Evolutionary conservation across 148 eudicot genomes (phyloP), one percentile per base, ranked within the genome.

Genomic region (Vaccinium myrtillus): DNA sequence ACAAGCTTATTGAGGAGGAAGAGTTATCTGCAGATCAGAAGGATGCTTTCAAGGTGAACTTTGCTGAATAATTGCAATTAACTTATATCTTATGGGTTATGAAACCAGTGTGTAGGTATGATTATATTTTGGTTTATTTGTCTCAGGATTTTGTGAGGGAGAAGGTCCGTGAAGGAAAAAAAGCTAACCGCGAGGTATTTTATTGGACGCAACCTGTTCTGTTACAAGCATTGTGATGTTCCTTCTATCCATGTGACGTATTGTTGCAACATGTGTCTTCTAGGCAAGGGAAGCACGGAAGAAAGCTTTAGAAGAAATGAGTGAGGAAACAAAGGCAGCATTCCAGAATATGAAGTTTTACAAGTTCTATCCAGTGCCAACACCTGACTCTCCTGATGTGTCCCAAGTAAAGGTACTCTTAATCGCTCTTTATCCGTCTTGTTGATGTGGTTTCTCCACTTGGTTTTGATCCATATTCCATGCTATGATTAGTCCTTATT

Each of bases 231-330:
- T 7, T 69, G 36, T 30, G 74, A 69, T 30, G 16, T 67, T 67
- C 27, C 15, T 19, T 36, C 0, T 30, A 18, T 49, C 18, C 43
- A 74, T 78, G 4, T 16, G 21, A 80, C 48, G 48, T 15, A 43
- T 53, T 77, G 71, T 73, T 77, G 63, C 65, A 81, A 82, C 5
- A 65, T 51, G 73, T 51, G n/a, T 83, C 81, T 69, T 80, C 32
- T 87, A 95, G 98, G 98, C 98, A 39, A 92, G 96, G 91, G 94
- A 93, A 88, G 98, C 98, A 69, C 90, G 99, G 81, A 93, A 79
- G 85, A 95, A 92, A 83, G 95, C 95, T 48, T 69, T 86, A 82
- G 98, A 90, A 83, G 98, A 94, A 54, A 91, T 97, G 98, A 94
- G 92, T 75, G 92, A 85, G 67, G 96, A 94, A 63, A 90, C 90